Evolutionary conservation across 2,329 filamentous ascomycete genomes (phyloP).

Genomic region (Cytospora paraplurivora): DNA sequence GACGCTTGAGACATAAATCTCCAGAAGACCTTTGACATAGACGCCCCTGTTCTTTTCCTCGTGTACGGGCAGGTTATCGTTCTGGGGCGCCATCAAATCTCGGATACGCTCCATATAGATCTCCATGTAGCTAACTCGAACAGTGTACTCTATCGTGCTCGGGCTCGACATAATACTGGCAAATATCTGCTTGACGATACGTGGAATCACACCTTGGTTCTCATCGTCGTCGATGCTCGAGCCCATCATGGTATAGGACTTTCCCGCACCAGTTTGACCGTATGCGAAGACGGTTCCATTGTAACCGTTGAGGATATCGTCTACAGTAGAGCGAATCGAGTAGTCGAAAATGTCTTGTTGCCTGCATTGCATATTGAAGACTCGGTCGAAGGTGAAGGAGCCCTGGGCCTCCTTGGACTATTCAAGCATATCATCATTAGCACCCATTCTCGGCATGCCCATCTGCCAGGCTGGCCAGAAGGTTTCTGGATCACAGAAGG

Average conservation of each 20-base stretch:
- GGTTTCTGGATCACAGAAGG: background rate
- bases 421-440: conserved; percentile 12
- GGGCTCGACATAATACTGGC: conserved; percentile 90
- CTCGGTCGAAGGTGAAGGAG: conserved; percentile 93
- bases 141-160: conserved; percentile 96
- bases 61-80: conserved; percentile 96
- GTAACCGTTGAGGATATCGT: conserved; percentile 98
- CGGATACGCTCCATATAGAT: conserved; percentile 99
- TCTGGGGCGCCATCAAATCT: conserved; percentile 87
- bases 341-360: conserved; percentile 97
- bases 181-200: conserved; percentile 97
- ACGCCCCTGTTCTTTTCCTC: conserved; percentile 96
- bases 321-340: conserved; percentile 92
- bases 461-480: conserved; percentile 2
- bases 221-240: conserved; percentile 89
- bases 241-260: conserved; percentile 99
- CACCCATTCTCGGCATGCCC: background rate
- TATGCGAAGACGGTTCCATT: conserved; percentile 99
- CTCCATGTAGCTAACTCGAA: conserved; percentile 98
- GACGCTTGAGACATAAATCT: conserved; percentile 94
- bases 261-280: conserved; percentile 96
- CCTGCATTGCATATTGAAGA: conserved; percentile 90
- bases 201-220: conserved; percentile 90
- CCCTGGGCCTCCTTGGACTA: conserved; percentile 82
- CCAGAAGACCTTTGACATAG: conserved; percentile 91